Conservation (phyloP, 768 basidiomycete genomes). For the Tulasnella sp. region DNA sequence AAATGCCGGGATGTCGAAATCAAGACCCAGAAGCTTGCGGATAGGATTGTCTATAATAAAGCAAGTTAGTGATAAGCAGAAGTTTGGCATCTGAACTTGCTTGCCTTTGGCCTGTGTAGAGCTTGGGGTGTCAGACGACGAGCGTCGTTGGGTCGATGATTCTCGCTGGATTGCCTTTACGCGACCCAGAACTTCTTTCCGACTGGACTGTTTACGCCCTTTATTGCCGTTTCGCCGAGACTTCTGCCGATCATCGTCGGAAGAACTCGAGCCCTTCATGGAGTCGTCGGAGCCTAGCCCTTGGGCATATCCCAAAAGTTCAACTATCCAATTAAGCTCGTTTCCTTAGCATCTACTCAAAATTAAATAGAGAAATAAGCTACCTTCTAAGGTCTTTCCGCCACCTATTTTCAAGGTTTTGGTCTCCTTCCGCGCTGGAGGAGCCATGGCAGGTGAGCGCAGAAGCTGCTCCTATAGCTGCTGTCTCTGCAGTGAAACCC, state of each 20-base stretch:
- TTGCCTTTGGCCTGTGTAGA: background rate
- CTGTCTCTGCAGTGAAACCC: background rate
- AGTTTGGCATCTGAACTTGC: background rate
- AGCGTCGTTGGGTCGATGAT: background rate
- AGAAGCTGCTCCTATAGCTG: background rate
- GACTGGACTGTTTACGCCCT: background rate
- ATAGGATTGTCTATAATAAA: constrained; percentile 11
- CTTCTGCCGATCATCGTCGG: background rate
- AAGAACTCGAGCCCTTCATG: constrained; percentile 2
- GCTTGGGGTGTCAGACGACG: background rate
- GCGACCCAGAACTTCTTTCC: background rate
- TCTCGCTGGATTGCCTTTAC: background rate
- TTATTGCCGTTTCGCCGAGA: background rate
- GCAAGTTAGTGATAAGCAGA: background rate
- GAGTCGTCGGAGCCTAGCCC: constrained; percentile 22
- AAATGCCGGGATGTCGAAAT: constrained; percentile 28
- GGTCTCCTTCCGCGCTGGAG: background rate
- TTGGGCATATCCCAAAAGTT: background rate
- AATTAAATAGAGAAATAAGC: background rate
- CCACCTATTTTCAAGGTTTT: constrained; percentile 16
- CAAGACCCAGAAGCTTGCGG: constrained; percentile 2
- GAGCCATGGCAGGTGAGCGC: background rate
- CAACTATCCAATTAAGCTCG: background rate
- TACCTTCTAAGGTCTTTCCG: constrained; percentile 19
- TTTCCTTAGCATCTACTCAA: background rate